Evolutionary conservation across 352 stramenopile species (phyloP), one percentile per base, ranked within the genome.

Genomic region (Globisporangium splendens): DNA sequence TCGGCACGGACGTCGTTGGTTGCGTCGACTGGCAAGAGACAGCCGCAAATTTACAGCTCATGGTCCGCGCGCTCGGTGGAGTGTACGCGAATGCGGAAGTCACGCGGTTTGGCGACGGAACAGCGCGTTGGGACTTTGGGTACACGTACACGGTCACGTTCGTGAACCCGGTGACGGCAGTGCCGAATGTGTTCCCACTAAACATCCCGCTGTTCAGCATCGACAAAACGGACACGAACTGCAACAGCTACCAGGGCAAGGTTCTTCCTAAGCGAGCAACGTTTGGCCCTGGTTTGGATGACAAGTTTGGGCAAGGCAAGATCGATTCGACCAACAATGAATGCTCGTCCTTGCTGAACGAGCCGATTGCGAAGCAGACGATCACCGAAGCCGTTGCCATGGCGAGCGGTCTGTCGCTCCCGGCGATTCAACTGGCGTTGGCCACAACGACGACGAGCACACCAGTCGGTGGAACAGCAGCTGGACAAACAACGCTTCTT

Each of bases 131-230:
- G 73, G 80, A 95, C 61, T 93, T 66, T 57, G 85, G 85, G 14
- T 76, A 83, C 66, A 81, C 74, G 35, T 93, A 91, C 68, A 70
- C 47, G 0, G 55, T 91, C 1, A 68, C 52, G 18, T 91, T 93
- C 39, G 63, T 73, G 14, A 70, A 79, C 28, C 21, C 75, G 0
- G 71, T 91, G 56, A 69, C 72, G 3, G 53, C 69, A 0, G 13
- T 67, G 2, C 78, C 68, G 15, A 66, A 50, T 3, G 28, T 59
- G 18, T 86, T 74, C 31, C 73, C 73, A 15, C 52, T 88, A 3
- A 61, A 52, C 8, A 73, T 88, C 20, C 72, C 70, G 3, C 39
- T 87, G 8, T 52, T 88, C 1, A 60, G 46, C 41, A 56, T 70
- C 4, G 60, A 83, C 33, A 39, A 12, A 14, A 59, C 15, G 0